Base-by-base conservation (phyloP, 768 basidiomycete genomes). In the Lactarius tabidus region DNA sequence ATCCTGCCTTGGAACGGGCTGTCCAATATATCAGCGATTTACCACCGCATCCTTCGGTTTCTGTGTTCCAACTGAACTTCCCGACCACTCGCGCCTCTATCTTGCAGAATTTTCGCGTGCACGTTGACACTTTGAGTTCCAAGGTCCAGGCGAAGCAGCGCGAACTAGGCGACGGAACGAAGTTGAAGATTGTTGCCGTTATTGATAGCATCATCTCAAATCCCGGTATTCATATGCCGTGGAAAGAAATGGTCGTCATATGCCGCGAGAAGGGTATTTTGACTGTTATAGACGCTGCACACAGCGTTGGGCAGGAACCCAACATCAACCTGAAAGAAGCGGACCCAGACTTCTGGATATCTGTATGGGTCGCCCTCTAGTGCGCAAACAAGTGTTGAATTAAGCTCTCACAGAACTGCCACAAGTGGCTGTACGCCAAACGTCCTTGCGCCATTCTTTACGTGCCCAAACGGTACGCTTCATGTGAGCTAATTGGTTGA, bases 381-480 rank as follows among this genome's bases (percentile, higher is more conserved):
- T 26, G 23, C 28, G 10, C 29, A 20, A 29, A 7, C 48, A 45
- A 33, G 39, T 60, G 29, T 9, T 41, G 45, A 60, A 59, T 56
- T 7, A 45, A 26, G 18, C 31, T 20, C n/a, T 43, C 33, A 31
- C 66, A 90, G 85, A 93, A 93, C 70, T 89, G 88, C 68, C 89
- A 94, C 75, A 94, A 95, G 75, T 95, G 93, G 92, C 76, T 93
- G 2, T 86, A 81, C 69, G 80, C 84, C 3, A 88, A 90, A 73
- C 81, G 92, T 6, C 78, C 84, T 1, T 85, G 81, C 53, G 85
- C 90, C 0, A 78, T 88, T 20, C 77, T 95, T 18, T 95, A 94
- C 72, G 89, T 91, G 6, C 89, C 91, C 0, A 80, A 77, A 63
- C 75, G 83, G 85, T 84, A 63, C 35, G 80, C 65, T n/a, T 45